Base-by-base conservation (phyloP, 306 rosid species). In the Cucurbita ficifolia region DNA sequence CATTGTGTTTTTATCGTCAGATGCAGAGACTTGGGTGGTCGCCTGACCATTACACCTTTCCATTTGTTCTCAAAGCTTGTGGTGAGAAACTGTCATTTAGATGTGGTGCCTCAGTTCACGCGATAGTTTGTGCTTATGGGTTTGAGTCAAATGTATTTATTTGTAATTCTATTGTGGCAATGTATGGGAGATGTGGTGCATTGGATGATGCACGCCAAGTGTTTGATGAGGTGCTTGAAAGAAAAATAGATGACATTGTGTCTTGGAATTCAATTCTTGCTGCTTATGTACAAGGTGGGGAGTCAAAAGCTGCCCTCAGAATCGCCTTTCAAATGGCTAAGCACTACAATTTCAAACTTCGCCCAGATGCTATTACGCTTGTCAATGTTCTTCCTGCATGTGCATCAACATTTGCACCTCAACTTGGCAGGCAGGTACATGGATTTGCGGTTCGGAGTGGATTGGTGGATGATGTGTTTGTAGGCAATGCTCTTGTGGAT, bases 201-300 rank as follows among this genome's bases (percentile, higher is more conserved):
- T 36, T 84, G 43, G 35, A 12, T 4, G 59, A 83, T 9, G 96
- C 97, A 0, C 87, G 59, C 0, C 77, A 84, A 19, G 18, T 92
- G 94, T 92, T 92, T 35, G 88, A 92, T 48, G 90, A 89, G 65
- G 59, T 85, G 89, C 83, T 77, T 69, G 52, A 12, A 1, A 80
- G 87, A 77, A 89, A 88, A 72, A 77, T 88, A 63, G 76, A 75
- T 17, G 97, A 92, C 78, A 77, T 84, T 61, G 95, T 89, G 70
- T 84, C 98, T 0, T 92, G 96, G 96, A 89, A 92, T 79, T 85
- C 98, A 3, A 62, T 92, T 36, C 86, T 90, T 9, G 84, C 96
- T 22, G 81, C 88, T 64, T 85, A 82, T 57, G 79, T 74, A 17
- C 89, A 83, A 48, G 76, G 72, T 36, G 83, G 76, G 56, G 78